Evolutionary conservation across 352 stramenopile genomes (phyloP), one percentile per base, ranked within the genome.

Genomic region (Globisporangium apiculatum): DNA sequence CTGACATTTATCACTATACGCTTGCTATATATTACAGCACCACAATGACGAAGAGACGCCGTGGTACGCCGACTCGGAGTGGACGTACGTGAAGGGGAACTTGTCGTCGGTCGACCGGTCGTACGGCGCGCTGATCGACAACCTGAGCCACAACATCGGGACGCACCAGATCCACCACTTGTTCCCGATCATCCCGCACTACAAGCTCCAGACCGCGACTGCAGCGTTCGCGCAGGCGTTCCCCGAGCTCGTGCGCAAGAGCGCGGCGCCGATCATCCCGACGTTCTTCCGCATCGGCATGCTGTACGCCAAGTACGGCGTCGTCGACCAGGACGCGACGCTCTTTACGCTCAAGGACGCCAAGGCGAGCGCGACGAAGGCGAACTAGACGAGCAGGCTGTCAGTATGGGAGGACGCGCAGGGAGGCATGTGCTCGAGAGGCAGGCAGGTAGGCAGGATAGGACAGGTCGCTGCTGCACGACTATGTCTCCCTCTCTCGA

Each of bases 151-250:
- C 75, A 86, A 93, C 79, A 93, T 93, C 57, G 83, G 83, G 63
- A 90, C 81, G 66, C 83, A 93, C 72, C 80, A 91, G 69, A 71
- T 91, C 55, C 83, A 93, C 69, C 83, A 93, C 75, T 68, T 93
- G 38, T 93, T 93, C 72, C 79, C 83, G 49, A 93, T 90, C 67
- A 93, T 93, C 52, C 83, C 83, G 60, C 81, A 91, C 73, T 93
- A 93, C 75, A 90, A 90, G 58, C 71, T 93, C 54, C 68, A 79
- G 12, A 65, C 71, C 37, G 83, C 83, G 3, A 88, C 80, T 12
- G 63, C 53, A 12, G 72, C 84, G 53, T 91, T 93, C 61, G 68
- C 69, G 54, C 52, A 75, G 55, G 78, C 76, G 37, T 93, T 87
- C 66, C 83, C 83, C 35, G 71, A 91, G 58, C 79, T 93, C 43